These are phyloP conservation scores for Lojkania enalia DNA, from an alignment of 2,329 filamentous ascomycete species.

Conservation along the genomic window DNA sequence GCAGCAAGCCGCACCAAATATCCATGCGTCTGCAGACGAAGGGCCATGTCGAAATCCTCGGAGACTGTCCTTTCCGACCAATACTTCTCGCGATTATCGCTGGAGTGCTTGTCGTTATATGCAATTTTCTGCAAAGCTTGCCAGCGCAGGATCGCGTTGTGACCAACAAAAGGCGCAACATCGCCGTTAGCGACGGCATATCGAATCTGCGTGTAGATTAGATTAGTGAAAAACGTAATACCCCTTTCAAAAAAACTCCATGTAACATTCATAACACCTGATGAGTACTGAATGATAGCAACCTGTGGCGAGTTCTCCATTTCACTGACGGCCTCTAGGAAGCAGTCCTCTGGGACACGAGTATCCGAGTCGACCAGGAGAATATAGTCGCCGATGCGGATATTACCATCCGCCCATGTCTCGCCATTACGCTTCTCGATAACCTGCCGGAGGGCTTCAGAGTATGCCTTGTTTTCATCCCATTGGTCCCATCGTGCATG, in stretches of 20 bases:
- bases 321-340: constrained; percentile 77
- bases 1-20: constrained; percentile 70
- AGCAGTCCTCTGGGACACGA: constrained; percentile 66
- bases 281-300: constrained; percentile 75
- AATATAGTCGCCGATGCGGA: constrained; percentile 84
- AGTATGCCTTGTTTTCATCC: constrained; percentile 41
- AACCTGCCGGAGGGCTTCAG: constrained; percentile 58
- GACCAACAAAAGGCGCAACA: constrained; percentile 74
- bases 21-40: constrained; percentile 70
- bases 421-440: constrained; percentile 68
- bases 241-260: constrained; percentile 74
- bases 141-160: constrained; percentile 77
- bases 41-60: constrained; percentile 76
- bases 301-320: constrained; percentile 81
- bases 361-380: constrained; percentile 58
- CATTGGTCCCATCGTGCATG: constrained; percentile 34
- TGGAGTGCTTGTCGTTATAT: constrained; percentile 41
- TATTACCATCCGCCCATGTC: constrained; percentile 78
- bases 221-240: constrained; percentile 78
- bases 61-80: constrained; percentile 78
- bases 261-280: constrained; percentile 71
- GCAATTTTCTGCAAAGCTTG: constrained; percentile 62
- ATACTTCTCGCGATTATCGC: constrained; percentile 64
- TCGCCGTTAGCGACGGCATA: constrained; percentile 73
- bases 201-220: constrained; percentile 73